Evolutionary conservation across 2,329 filamentous ascomycete genomes (phyloP).

Genomic region (Ophiostoma populinum): DNA sequence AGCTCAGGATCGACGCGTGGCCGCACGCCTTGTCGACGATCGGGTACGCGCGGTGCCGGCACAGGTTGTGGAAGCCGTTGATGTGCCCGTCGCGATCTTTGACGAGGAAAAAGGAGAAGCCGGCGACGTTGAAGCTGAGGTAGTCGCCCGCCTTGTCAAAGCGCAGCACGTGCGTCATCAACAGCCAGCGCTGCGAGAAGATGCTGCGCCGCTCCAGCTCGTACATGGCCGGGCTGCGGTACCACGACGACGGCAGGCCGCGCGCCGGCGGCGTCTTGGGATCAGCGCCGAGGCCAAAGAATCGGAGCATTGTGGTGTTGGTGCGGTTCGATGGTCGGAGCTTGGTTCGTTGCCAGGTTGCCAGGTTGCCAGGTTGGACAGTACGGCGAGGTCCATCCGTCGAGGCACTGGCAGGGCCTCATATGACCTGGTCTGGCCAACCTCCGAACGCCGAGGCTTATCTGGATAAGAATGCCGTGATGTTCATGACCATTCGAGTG

Average conservation of each 20-base stretch:
- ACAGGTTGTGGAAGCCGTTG: slow-evolving; percentile 26
- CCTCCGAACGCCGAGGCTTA: no score
- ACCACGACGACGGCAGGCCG: slow-evolving; percentile 25
- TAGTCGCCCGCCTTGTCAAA: slow-evolving; percentile 21
- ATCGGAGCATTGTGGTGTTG: slow-evolving; percentile 4
- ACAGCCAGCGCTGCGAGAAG: slow-evolving; percentile 24
- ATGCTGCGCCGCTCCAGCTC: slow-evolving; percentile 26
- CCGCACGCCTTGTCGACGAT: slow-evolving; percentile 21
- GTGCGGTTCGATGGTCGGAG: neutral
- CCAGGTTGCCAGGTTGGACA: no score
- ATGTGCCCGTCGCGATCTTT: slow-evolving; percentile 18
- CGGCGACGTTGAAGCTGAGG: slow-evolving; percentile 18
- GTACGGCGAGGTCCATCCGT: no score
- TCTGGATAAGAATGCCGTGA: no score
- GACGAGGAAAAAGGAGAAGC: slow-evolving; percentile 23
- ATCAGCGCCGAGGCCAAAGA: slow-evolving; percentile 3
- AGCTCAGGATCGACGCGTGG: slow-evolving; percentile 22
- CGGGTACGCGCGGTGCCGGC: slow-evolving; percentile 26
- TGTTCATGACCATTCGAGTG: no score
- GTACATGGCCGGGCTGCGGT: slow-evolving; percentile 24
- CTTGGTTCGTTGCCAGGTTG: neutral
- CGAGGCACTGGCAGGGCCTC: no score
- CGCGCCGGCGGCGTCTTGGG: slow-evolving; percentile 2
- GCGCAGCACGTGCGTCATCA: slow-evolving; percentile 18
- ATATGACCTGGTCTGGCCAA: no score